Conservation (phyloP, 805 yeast species). For the Cyberlindnera misumaiensis region DNA sequence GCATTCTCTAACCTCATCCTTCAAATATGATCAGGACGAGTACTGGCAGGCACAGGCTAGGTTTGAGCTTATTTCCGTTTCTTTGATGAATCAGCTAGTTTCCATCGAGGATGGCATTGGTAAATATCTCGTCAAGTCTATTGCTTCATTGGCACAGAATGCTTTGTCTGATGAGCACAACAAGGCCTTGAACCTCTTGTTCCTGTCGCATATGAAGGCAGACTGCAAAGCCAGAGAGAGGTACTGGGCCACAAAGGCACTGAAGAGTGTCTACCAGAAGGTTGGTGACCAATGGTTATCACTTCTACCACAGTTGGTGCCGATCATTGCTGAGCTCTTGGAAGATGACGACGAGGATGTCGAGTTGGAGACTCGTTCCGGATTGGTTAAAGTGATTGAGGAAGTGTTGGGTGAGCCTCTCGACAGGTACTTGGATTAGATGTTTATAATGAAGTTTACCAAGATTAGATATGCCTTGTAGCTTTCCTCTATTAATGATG, state of each 20-base stretch:
- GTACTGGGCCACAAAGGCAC: slow-evolving; percentile 71
- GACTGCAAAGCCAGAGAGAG: slow-evolving; percentile 51
- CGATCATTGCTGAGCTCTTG: slow-evolving; percentile 87
- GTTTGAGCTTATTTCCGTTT: slow-evolving; percentile 61
- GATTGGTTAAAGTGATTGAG: slow-evolving; percentile 86
- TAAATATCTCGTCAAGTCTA: slow-evolving; percentile 70
- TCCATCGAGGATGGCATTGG: slow-evolving; percentile 72
- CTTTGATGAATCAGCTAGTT: slow-evolving; percentile 59
- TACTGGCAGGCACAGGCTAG: slow-evolving; percentile 90
- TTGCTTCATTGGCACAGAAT: slow-evolving; percentile 66
- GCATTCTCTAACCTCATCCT: slow-evolving; percentile 69
- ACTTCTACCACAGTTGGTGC: slow-evolving; percentile 88
- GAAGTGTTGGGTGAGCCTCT: slow-evolving; percentile 91
- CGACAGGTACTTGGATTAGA: slow-evolving; percentile 61
- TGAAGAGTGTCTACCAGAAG: slow-evolving; percentile 79
- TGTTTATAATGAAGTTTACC: no score
- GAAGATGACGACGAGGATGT: slow-evolving; percentile 96
- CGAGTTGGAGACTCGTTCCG: slow-evolving; percentile 84
- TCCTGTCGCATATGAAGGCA: slow-evolving; percentile 63
- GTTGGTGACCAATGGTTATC: slow-evolving; percentile 94
- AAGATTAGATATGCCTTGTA: no score
- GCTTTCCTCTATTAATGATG: no score
- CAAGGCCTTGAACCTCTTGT: slow-evolving; percentile 59
- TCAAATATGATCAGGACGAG: slow-evolving; percentile 86
- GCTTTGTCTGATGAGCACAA: slow-evolving; percentile 70